These are phyloP conservation scores for Penicillium macrosclerotiorum DNA, from an alignment of 495 filamentous ascomycete genomes.

Conservation along the genomic window DNA sequence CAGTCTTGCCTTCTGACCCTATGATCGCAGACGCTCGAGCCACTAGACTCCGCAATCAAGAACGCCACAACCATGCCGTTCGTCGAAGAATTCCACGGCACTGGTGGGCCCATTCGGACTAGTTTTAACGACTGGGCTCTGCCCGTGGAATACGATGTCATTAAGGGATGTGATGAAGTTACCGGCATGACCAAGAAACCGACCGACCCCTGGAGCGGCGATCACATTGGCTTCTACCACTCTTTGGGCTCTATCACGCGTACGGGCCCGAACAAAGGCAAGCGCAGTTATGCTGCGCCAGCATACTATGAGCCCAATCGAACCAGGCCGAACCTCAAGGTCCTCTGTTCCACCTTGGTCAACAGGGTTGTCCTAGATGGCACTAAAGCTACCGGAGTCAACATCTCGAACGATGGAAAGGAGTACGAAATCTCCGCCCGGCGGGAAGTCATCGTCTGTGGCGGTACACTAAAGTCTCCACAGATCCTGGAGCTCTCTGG, in stretches of 20 bases:
- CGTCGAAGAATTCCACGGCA: constrained; percentile 26
- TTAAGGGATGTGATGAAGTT: constrained; percentile 24
- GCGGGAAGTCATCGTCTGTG: constrained; percentile 54
- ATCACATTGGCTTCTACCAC: constrained; percentile 34
- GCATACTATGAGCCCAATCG: constrained; percentile 25
- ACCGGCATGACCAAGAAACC: constrained; percentile 18
- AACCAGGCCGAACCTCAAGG: constrained; percentile 23
- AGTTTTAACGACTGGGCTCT: constrained; percentile 26
- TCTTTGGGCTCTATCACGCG: constrained; percentile 41
- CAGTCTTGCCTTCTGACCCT: neutral
- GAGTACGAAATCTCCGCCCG: constrained; percentile 43
- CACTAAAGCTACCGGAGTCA: constrained; percentile 32
- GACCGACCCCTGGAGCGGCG: constrained; percentile 32
- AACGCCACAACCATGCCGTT: constrained; percentile 17
- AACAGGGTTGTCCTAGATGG: constrained; percentile 23
- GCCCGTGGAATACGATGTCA: constrained; percentile 24
- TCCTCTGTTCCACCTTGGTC: constrained; percentile 31
- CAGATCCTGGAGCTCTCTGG: constrained; percentile 60
- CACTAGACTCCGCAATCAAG: constrained; percentile 12
- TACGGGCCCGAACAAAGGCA: constrained; percentile 37
- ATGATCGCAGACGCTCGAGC: constrained; percentile 12
- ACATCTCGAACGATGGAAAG: constrained; percentile 30
- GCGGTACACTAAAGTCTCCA: constrained; percentile 50
- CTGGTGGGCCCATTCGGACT: constrained; percentile 27
- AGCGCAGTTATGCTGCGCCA: constrained; percentile 50